These are phyloP conservation scores for Grosmannia penicillata DNA, from an alignment of 2,329 filamentous ascomycete species.

Conservation along the genomic window DNA sequence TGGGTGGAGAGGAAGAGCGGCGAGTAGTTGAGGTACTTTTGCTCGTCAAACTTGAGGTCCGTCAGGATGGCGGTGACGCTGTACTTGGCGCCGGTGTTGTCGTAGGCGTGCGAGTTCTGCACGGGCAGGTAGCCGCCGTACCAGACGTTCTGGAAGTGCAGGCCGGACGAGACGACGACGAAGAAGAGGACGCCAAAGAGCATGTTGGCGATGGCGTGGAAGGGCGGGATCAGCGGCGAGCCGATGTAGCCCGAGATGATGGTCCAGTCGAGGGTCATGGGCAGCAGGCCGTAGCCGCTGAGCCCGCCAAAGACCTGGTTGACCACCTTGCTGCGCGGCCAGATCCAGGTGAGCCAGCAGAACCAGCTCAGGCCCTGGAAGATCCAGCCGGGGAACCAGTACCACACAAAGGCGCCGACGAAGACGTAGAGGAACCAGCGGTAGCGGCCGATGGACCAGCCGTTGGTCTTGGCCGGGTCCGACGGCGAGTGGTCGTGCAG, in stretches of 20 bases:
- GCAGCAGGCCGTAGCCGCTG: slow-evolving; percentile 21
- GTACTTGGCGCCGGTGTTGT: slow-evolving; percentile 47
- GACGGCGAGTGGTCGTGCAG: slow-evolving; percentile 45
- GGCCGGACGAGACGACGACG: slow-evolving; percentile 38
- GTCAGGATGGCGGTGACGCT: slow-evolving; percentile 46
- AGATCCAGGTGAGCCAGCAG: slow-evolving; percentile 31
- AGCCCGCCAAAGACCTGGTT: slow-evolving; percentile 32
- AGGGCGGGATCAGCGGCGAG: slow-evolving; percentile 35
- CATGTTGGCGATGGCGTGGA: slow-evolving; percentile 42
- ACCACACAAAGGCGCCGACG: slow-evolving; percentile 35
- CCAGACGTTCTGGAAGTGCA: slow-evolving; percentile 43
- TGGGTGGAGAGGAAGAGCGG: slow-evolving; percentile 50
- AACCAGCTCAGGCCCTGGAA: slow-evolving; percentile 32
- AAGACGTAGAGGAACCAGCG: slow-evolving; percentile 46
- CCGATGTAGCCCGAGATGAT: slow-evolving; percentile 31
- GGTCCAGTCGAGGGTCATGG: slow-evolving; percentile 24
- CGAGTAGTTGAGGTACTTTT: slow-evolving; percentile 48
- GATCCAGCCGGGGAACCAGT: slow-evolving; percentile 41
- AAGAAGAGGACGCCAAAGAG: slow-evolving; percentile 39
- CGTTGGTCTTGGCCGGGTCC: slow-evolving; percentile 35
- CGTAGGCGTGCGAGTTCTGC: slow-evolving; percentile 44
- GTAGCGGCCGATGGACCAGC: slow-evolving; percentile 51
- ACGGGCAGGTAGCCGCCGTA: slow-evolving; percentile 47
- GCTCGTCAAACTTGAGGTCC: slow-evolving; percentile 41
- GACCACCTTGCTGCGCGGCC: slow-evolving; percentile 27